Percentiles rank a stretch among this genome's conserved stretches.
Conservation (phyloP, 208 protist genomes). For the Spongospora subterranea region DNA sequence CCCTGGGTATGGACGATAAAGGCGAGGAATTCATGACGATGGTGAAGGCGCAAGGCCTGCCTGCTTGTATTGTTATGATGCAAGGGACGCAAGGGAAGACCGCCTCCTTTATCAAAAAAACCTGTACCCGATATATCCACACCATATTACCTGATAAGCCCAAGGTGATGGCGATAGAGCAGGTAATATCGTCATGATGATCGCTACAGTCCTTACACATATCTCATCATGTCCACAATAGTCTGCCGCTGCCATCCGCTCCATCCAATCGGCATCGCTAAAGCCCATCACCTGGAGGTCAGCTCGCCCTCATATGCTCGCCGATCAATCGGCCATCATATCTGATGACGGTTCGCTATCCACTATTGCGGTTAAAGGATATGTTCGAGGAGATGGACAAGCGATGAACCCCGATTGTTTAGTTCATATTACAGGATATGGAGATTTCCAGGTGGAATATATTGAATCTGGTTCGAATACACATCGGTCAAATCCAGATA, state of each 20-base stretch:
- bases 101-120: not conserved
- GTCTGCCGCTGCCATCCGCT: not conserved
- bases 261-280: not conserved
- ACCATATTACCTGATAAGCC: not conserved
- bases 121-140: not conserved
- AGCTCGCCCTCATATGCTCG: slow-evolving; percentile 29
- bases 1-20: not conserved
- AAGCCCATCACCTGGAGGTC: not conserved
- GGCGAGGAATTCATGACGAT: not conserved
- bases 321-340: not conserved
- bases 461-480: not conserved
- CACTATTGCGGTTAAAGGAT: not conserved
- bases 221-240: not conserved
- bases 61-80: not conserved
- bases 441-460: slow-evolving; percentile 25
- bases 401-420: not conserved
- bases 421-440: slow-evolving; percentile 38
- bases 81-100: not conserved
- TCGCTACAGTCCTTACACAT: not conserved
- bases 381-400: not conserved
- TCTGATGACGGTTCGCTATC: not conserved
- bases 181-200: not conserved
- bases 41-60: slow-evolving; percentile 32
- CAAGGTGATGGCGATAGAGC: not conserved
- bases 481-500: not conserved